phyloP scores from a whole-genome alignment of 495 filamentous ascomycete genomes.

The Annulohypoxylon maeteangense region DNA sequence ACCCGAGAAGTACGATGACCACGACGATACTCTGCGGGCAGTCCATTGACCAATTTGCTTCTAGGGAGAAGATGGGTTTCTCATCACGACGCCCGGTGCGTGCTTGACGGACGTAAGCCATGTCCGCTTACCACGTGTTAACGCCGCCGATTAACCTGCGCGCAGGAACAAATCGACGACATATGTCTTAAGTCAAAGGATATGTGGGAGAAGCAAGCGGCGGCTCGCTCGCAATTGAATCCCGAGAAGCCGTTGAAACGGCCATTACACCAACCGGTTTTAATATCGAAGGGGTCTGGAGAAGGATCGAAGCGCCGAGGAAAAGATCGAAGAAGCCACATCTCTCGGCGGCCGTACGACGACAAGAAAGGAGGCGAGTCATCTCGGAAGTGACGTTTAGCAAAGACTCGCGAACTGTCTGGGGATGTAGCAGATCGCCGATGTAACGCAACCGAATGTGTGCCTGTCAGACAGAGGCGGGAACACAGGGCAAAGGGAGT shows the following conservation, averaged over 20 bases:
- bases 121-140: slow-evolving; percentile 17
- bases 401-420: slow-evolving; percentile 39
- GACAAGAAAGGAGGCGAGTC: slow-evolving; percentile 46
- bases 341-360: slow-evolving; percentile 45
- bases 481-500: slow-evolving; percentile 35
- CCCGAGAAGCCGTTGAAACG: slow-evolving; percentile 63
- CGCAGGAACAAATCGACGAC: slow-evolving; percentile 67
- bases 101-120: slow-evolving; percentile 65
- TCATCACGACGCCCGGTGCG: slow-evolving; percentile 65
- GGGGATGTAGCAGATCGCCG: slow-evolving; percentile 40
- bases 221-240: slow-evolving; percentile 58
- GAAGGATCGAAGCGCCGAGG: slow-evolving; percentile 46
- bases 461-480: slow-evolving; percentile 39
- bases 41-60: slow-evolving; percentile 45
- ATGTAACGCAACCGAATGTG: slow-evolving; percentile 38
- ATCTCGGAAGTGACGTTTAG: slow-evolving; percentile 43
- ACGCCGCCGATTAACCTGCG: slow-evolving; percentile 46
- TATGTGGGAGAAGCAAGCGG: slow-evolving; percentile 67
- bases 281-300: slow-evolving; percentile 57
- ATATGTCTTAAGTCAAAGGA: slow-evolving; percentile 66
- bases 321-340: slow-evolving; percentile 45
- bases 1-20: slow-evolving; percentile 59
- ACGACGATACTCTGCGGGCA: slow-evolving; percentile 20
- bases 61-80: slow-evolving; percentile 66
- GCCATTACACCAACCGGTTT: slow-evolving; percentile 64